Conservation (phyloP, 257 asterid species). For the Forsythia suspensa region DNA sequence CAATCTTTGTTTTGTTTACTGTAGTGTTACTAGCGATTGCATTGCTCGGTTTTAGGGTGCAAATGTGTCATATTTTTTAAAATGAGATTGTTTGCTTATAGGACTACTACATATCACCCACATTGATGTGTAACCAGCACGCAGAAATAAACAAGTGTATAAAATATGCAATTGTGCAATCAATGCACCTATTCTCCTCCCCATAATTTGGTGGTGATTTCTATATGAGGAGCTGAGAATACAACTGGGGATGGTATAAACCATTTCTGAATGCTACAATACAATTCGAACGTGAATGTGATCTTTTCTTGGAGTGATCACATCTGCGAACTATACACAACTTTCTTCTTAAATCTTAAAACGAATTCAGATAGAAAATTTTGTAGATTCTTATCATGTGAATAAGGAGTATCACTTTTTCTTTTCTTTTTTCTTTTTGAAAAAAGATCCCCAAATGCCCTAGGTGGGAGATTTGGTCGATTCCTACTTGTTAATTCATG, state of each 20-base stretch:
- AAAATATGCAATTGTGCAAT: not conserved
- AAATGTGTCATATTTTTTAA: not conserved
- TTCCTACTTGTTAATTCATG: not conserved
- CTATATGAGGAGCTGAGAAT: not conserved
- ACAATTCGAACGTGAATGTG: not conserved
- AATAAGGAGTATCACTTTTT: not conserved
- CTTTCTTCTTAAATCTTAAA: no score
- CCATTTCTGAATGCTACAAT: no score
- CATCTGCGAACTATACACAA: not conserved
- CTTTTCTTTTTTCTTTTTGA: no score
- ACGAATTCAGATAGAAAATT: not conserved
- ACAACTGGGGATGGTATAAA: not conserved
- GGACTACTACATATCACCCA: not conserved
- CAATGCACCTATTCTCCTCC: not conserved
- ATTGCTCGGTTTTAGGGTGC: not conserved
- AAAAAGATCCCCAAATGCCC: not conserved
- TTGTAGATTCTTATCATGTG: not conserved
- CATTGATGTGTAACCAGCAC: not conserved
- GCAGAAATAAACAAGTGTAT: not conserved
- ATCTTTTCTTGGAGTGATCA: not conserved
- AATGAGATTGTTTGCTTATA: not conserved
- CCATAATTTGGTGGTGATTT: not conserved
- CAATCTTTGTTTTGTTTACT: not conserved
- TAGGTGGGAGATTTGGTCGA: not conserved
- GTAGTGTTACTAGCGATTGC: not conserved